Evolutionary conservation across 2,329 filamentous ascomycete species (phyloP).

Genomic region (Fusarium robinianum): DNA sequence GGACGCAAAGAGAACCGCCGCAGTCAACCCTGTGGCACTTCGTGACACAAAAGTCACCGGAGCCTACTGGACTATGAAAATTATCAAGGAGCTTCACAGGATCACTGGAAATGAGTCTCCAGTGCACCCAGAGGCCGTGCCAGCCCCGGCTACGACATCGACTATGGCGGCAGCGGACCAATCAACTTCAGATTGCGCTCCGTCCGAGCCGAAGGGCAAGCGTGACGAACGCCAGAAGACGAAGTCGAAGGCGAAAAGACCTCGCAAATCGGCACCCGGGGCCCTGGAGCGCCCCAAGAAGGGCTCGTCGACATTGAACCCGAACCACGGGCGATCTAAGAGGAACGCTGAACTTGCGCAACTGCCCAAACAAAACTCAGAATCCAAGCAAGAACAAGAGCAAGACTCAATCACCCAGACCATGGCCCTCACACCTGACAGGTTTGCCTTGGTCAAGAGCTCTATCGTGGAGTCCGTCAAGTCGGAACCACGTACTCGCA

Average conservation of each 20-base stretch:
- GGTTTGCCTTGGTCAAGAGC: conserved; percentile 25
- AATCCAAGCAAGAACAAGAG: no score
- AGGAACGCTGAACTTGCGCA: conserved; percentile 24
- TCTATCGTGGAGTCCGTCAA: conserved; percentile 60
- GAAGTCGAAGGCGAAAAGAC: conserved; percentile 38
- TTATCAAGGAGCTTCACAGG: conserved; percentile 45
- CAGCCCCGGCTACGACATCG: conserved; percentile 7
- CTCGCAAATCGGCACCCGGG: conserved; percentile 49
- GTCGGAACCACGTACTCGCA: conserved; percentile 51
- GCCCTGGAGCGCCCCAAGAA: conserved; percentile 39
- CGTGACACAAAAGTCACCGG: conserved; percentile 53
- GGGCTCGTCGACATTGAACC: conserved; percentile 43
- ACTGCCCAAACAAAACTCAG: neutral
- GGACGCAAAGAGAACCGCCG: conserved; percentile 40
- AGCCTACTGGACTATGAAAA: conserved; percentile 51
- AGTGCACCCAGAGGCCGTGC: conserved; percentile 23
- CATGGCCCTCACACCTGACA: conserved; percentile 17
- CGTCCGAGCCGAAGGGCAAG: conserved; percentile 14
- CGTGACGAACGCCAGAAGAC: conserved; percentile 20
- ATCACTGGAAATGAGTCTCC: conserved; percentile 39
- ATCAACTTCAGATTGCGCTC: conserved; percentile 1
- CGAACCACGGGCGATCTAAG: conserved; percentile 42
- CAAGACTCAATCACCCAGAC: no score
- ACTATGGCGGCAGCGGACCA: neutral
- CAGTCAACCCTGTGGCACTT: conserved; percentile 48